phyloP scores from a whole-genome alignment of 2,329 filamentous ascomycete species.

The Sordariomycetes sp. region DNA sequence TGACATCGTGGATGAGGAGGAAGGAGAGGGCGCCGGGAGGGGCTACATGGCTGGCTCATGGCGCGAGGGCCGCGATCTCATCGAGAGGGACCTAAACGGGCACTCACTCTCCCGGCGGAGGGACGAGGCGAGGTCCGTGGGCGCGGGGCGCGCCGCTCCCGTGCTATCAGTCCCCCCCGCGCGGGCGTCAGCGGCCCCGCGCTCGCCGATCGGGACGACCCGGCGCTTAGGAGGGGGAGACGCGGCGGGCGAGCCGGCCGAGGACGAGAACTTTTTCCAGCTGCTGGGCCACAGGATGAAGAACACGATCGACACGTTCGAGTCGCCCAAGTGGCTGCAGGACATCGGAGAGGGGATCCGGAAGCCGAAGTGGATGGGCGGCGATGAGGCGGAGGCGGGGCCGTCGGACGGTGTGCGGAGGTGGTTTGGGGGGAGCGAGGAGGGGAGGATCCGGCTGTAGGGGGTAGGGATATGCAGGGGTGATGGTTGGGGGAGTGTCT shows the following conservation, averaged over 20 bases:
- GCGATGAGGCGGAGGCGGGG: conserved; percentile 30
- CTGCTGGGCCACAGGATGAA: conserved; percentile 73
- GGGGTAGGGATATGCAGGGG: neutral
- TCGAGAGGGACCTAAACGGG: conserved; percentile 71
- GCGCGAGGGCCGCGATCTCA: conserved; percentile 83
- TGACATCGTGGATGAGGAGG: conserved; percentile 62
- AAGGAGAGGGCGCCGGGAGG: conserved; percentile 36
- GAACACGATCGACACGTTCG: conserved; percentile 80
- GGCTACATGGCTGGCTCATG: conserved; percentile 67
- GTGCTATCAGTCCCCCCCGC: conserved; percentile 33
- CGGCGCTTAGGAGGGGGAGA: conserved; percentile 4
- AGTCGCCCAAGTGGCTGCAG: conserved; percentile 71
- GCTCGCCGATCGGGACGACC: conserved; percentile 17
- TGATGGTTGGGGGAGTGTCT: neutral
- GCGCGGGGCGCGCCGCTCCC: conserved; percentile 23
- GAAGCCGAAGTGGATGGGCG: conserved; percentile 62
- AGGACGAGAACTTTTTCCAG: conserved; percentile 73
- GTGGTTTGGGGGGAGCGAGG: conserved; percentile 39
- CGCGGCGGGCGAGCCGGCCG: conserved; percentile 35
- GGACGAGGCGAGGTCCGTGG: conserved; percentile 23
- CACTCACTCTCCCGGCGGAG: conserved; percentile 38
- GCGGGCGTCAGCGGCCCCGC: conserved; percentile 10
- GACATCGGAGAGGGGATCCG: conserved; percentile 57
- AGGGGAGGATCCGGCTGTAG: conserved; percentile 15
- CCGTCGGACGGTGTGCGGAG: conserved; percentile 31